phyloP scores from a whole-genome alignment of 2,329 filamentous ascomycete genomes.

The Diplodia corticola region DNA sequence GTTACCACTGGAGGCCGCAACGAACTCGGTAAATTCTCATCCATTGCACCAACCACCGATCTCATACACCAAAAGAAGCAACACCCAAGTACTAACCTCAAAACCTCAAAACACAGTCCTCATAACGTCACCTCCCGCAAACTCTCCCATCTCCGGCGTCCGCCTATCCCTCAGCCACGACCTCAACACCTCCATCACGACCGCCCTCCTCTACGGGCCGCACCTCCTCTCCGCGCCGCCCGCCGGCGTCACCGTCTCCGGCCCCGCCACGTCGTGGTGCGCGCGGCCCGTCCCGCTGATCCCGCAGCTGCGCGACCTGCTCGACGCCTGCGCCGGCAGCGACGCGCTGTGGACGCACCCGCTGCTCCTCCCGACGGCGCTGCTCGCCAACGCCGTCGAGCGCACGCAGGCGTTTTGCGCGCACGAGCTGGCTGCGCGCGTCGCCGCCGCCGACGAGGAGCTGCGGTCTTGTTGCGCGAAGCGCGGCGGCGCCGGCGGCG shows the following conservation, averaged over 20 bases:
- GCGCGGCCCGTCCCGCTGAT: not conserved
- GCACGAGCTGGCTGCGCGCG: not conserved
- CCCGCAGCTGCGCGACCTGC: not conserved
- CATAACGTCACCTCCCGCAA: not conserved
- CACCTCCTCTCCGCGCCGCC: not conserved
- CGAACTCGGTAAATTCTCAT: conserved; percentile 1
- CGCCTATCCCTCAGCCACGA: conserved; percentile 7
- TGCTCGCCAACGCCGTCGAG: not conserved
- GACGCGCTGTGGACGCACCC: not conserved
- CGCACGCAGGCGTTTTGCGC: conserved; percentile 3
- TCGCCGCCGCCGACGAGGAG: not conserved
- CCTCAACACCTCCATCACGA: conserved; percentile 1
- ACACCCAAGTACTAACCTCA: not conserved
- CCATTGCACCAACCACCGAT: not conserved
- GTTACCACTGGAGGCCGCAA: not conserved
- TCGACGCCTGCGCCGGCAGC: not conserved
- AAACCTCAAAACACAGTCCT: not conserved
- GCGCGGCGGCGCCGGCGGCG: not conserved
- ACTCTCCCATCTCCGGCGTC: not conserved
- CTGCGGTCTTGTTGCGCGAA: not conserved
- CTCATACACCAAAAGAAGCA: not conserved
- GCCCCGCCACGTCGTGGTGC: not conserved
- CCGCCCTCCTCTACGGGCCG: conserved; percentile 9
- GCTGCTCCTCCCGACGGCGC: not conserved
- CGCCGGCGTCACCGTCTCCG: not conserved